These are phyloP conservation scores for Phyllostachys edulis DNA, from an alignment of 176 grass and related monocot species.

Conservation along the genomic window DNA sequence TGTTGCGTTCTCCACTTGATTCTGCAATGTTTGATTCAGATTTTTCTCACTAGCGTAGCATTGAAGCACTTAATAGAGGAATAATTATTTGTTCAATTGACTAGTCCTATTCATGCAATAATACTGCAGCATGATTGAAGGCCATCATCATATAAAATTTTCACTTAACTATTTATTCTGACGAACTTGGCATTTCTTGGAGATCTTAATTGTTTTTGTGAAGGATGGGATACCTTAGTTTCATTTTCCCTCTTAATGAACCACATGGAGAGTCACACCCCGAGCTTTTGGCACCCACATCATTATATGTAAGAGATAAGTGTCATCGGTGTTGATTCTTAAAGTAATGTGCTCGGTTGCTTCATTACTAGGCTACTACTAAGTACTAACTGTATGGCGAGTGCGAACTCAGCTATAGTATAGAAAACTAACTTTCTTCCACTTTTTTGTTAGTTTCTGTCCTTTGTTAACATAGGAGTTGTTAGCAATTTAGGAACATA, in stretches of 20 bases:
- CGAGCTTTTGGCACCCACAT: neutral
- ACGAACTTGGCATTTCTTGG: slow-evolving; percentile 6
- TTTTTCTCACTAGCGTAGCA: neutral
- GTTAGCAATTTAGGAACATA: neutral
- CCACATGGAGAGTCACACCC: neutral
- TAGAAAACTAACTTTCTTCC: neutral
- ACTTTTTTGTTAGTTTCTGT: neutral
- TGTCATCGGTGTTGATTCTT: neutral
- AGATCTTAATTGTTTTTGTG: neutral
- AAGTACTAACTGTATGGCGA: neutral
- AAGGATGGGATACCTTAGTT: neutral
- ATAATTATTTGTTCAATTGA: neutral
- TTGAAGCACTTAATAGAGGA: neutral
- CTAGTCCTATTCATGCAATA: neutral
- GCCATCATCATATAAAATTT: neutral
- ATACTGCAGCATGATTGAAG: neutral
- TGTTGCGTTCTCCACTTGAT: neutral
- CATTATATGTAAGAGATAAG: neutral
- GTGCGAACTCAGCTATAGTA: neutral
- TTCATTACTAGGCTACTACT: neutral
- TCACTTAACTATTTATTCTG: neutral
- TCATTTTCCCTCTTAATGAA: neutral
- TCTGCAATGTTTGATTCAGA: neutral
- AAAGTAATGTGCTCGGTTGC: neutral
- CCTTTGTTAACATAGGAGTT: neutral